phyloP scores from a whole-genome alignment of 1,284 basidiomycete genomes.

The Sanghuangporus sanghuang region DNA sequence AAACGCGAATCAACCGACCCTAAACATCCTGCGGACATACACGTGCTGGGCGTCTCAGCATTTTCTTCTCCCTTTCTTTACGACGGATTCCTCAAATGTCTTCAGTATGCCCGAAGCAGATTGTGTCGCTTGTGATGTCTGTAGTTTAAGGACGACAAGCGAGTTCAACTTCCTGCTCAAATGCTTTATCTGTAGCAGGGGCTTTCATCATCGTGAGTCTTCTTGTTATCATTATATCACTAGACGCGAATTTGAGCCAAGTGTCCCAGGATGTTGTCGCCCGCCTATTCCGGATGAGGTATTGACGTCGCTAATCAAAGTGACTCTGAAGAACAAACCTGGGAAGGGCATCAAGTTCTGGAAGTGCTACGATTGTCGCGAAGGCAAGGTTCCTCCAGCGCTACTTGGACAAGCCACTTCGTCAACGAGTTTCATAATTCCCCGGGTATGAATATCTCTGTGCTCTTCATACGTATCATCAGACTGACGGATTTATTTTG shows the following conservation, averaged over 20 bases:
- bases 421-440: no score
- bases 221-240: background rate
- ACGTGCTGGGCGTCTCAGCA: background rate
- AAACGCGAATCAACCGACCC: background rate
- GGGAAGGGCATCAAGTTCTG: constrained; percentile 11
- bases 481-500: background rate
- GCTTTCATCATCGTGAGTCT: constrained; percentile 7
- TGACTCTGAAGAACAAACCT: constrained; percentile 5
- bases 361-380: constrained; percentile 4
- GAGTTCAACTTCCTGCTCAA: constrained; percentile 6
- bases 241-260: background rate
- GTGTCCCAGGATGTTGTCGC: constrained; percentile 9
- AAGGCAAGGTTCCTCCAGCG: background rate
- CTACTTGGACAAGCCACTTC: background rate
- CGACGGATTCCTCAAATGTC: background rate
- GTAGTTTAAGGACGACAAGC: background rate
- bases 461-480: background rate
- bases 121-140: background rate
- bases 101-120: background rate
- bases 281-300: constrained; percentile 12
- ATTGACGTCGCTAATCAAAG: constrained; percentile 2
- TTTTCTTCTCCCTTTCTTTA: no score
- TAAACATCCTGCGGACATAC: background rate
- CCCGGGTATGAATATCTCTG: background rate
- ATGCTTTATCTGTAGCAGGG: constrained; percentile 3